Conservation (phyloP, 129 eudicot species). For the Tagetes patula region DNA sequence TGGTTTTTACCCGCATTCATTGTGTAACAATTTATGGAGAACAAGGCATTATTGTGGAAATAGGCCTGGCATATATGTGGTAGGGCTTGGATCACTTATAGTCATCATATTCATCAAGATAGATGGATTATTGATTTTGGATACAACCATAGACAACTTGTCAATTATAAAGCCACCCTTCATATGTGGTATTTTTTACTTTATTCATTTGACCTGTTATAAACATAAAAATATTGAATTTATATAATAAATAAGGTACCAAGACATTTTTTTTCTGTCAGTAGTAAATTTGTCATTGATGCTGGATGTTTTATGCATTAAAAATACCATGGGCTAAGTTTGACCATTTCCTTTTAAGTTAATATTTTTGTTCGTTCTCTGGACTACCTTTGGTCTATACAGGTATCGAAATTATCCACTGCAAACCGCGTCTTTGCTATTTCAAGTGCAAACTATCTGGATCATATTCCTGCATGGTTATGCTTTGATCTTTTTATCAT, state of each 20-base stretch:
- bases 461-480: too few relatives aligned
- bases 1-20: background rate
- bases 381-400: too few relatives aligned
- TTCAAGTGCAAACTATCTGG: too few relatives aligned
- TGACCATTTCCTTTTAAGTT: background rate
- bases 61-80: background rate
- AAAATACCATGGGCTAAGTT: background rate
- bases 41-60: slow-evolving; percentile 10
- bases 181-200: background rate
- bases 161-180: background rate
- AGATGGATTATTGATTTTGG: background rate
- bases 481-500: too few relatives aligned
- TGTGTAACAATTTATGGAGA: slow-evolving; percentile 20
- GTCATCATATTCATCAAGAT: slow-evolving; percentile 4
- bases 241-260: background rate
- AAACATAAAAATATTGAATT: background rate
- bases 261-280: background rate
- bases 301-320: background rate
- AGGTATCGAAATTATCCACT: too few relatives aligned
- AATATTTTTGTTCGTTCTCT: too few relatives aligned
- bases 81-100: slow-evolving; percentile 6
- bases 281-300: background rate
- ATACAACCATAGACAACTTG: background rate
- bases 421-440: too few relatives aligned
- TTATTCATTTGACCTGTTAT: background rate